Base-by-base conservation (phyloP, 2,329 filamentous ascomycete genomes). In the Trichoderma guizhouense region DNA sequence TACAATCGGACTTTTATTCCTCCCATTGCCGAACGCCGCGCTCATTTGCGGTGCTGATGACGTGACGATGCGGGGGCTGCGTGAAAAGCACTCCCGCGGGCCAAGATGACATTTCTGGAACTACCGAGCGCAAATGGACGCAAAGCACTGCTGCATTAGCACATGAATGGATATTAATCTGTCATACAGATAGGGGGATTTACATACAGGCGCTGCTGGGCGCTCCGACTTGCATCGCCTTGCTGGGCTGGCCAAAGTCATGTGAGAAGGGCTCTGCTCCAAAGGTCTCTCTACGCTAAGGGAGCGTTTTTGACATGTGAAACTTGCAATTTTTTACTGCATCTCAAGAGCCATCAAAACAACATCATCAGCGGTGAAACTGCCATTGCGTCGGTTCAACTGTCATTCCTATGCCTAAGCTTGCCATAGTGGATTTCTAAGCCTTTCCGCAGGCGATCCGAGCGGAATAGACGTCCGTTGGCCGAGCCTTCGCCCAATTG, bases 401-500 rank as follows among this genome's bases (percentile, higher is more conserved):
- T 61, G 55, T 68, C 55, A 47, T 32, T 2, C 14, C 34, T 36
- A 36, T 36, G 14, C 34, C 34, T 3, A 36, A 36, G 34, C 34
- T 3, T 36, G 0, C 34, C 34, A 36, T 1, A 15, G 34, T 62
- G 66, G 55, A 60, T 60, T 69, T 51, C 65, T 67, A 67, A 67
- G 28, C 64, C 30, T 69, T 34, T 34, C 66, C 60, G 68, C 51
- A 57, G 24, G 14, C 68, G 32, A 57, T 58, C 51, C 60, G 60
- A 43, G 69, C 60, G 58, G 53, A 51, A 57, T 64, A 70, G 34
- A 34, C 30, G 60, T 58, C 69, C 63, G 62, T 39, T 39, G 61
- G 36, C 62, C 61, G 55, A 63, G 57, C 58, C 51, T 55, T 53
- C 53, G n/a, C 64, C 70, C 70, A 72, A 72, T 72, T 68, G 63